These are phyloP conservation scores for Sporothrix euskadiensis DNA, from an alignment of 2,329 filamentous ascomycete genomes.

Conservation along the genomic window DNA sequence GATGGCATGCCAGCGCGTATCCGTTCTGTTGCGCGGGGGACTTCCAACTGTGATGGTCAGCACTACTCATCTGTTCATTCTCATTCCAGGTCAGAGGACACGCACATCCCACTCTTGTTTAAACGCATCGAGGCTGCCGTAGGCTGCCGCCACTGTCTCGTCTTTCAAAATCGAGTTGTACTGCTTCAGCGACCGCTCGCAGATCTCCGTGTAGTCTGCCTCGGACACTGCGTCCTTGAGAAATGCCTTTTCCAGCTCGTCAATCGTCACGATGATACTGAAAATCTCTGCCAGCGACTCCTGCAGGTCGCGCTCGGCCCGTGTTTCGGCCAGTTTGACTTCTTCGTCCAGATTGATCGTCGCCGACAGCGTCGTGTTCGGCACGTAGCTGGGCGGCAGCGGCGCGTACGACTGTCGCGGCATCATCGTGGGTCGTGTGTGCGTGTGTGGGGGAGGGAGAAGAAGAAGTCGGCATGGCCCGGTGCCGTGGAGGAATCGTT, in stretches of 20 bases:
- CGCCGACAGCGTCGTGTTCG: constrained; percentile 76
- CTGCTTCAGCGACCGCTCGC: constrained; percentile 88
- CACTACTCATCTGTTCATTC: not conserved
- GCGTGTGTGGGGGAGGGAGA: not conserved
- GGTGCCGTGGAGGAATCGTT: not conserved
- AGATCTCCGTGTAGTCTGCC: constrained; percentile 92
- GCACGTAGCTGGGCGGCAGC: constrained; percentile 87
- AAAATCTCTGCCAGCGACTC: constrained; percentile 97
- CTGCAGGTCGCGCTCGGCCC: constrained; percentile 87
- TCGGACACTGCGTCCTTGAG: constrained; percentile 93
- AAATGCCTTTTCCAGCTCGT: constrained; percentile 94
- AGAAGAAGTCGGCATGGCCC: constrained; percentile 1
- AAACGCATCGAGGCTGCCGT: constrained; percentile 86
- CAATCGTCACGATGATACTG: constrained; percentile 93
- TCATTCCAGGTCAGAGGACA: constrained; percentile 33
- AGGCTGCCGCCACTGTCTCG: constrained; percentile 84
- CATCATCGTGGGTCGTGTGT: constrained; percentile 50
- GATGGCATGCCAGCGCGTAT: constrained; percentile 90
- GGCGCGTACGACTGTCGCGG: constrained; percentile 76
- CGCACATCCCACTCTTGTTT: constrained; percentile 88
- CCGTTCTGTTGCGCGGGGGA: constrained; percentile 88
- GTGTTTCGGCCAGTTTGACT: constrained; percentile 84
- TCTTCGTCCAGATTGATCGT: constrained; percentile 94
- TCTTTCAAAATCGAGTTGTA: constrained; percentile 93
- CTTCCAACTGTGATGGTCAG: constrained; percentile 68